These are phyloP conservation scores for Cruciata laevipes DNA, from an alignment of 257 asterid species.

Conservation along the genomic window DNA sequence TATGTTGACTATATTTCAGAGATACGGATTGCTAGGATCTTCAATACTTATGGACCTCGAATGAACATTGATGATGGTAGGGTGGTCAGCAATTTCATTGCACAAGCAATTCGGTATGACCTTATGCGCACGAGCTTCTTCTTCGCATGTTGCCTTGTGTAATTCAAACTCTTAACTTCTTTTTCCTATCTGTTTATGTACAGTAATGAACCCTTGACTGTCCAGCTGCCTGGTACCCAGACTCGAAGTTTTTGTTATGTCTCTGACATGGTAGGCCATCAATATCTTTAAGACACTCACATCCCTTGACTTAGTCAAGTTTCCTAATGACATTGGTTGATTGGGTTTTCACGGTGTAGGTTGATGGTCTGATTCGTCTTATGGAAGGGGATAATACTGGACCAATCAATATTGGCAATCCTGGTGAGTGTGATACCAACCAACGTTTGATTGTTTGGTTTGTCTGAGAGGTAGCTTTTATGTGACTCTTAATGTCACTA, in stretches of 20 bases:
- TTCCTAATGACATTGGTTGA: neutral
- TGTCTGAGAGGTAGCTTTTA: neutral
- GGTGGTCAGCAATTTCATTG: conserved; percentile 95
- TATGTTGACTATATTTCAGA: conserved; percentile 31
- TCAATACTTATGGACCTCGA: conserved; percentile 97
- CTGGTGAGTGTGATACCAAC: conserved; percentile 39
- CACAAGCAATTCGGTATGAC: conserved; percentile 89
- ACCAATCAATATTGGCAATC: conserved; percentile 94
- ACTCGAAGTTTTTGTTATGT: conserved; percentile 96
- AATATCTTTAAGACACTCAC: neutral
- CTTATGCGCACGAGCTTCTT: neutral
- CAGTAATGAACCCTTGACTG: conserved; percentile 91
- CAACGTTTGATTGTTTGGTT: neutral
- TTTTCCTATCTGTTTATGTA: conserved; percentile 1
- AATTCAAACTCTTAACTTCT: neutral
- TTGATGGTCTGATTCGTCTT: conserved; percentile 82
- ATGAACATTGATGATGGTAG: conserved; percentile 98
- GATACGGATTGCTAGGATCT: conserved; percentile 87
- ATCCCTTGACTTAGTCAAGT: neutral
- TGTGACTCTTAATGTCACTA: neutral
- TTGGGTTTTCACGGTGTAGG: conserved; percentile 31
- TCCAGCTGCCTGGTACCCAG: conserved; percentile 96
- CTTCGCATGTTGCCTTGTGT: neutral
- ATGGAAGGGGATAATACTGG: conserved; percentile 87
- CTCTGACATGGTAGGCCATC: conserved; percentile 68